Percentiles rank a stretch among this genome's conserved stretches.
These are phyloP conservation scores for Meyerozyma smithsonii DNA, from an alignment of 1,139 yeast genomes.

Conservation along the genomic window DNA sequence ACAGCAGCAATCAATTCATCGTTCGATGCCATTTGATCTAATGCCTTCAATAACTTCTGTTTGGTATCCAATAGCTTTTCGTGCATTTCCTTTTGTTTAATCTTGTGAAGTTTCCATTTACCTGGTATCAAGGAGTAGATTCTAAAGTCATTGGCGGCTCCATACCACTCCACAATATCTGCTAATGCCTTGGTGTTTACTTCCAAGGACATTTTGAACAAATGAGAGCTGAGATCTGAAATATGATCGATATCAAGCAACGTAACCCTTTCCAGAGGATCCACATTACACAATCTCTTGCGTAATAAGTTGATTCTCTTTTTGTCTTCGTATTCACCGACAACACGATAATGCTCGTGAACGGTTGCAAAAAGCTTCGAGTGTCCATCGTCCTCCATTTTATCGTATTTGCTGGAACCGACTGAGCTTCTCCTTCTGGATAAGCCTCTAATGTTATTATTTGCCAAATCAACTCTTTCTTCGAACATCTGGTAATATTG, in stretches of 20 bases:
- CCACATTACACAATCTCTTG: slow-evolving; percentile 17
- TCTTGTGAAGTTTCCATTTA: slow-evolving; percentile 9
- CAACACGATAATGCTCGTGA: slow-evolving; percentile 27
- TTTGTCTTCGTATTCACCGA: slow-evolving; percentile 26
- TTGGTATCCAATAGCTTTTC: slow-evolving; percentile 13
- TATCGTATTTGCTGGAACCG: background rate
- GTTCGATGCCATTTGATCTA: slow-evolving; percentile 12
- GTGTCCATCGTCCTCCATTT: slow-evolving; percentile 16
- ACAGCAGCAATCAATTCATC: slow-evolving; percentile 14
- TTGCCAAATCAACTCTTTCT: slow-evolving; percentile 21
- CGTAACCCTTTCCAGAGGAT: slow-evolving; percentile 10
- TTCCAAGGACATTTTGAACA: slow-evolving; percentile 18
- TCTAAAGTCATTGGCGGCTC: slow-evolving; percentile 27
- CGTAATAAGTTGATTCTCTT: slow-evolving; percentile 19
- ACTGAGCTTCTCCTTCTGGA: slow-evolving; percentile 14
- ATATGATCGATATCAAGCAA: slow-evolving; percentile 24
- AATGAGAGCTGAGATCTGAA: slow-evolving; percentile 10
- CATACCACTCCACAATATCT: slow-evolving; percentile 22
- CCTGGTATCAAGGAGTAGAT: slow-evolving; percentile 17
- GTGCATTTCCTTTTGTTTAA: slow-evolving; percentile 16
- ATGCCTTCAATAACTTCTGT: slow-evolving; percentile 5
- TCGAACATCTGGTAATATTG: slow-evolving; percentile 28
- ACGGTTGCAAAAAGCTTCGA: slow-evolving; percentile 22
- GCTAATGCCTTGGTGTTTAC: slow-evolving; percentile 16
- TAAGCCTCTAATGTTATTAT: slow-evolving; percentile 6